These are phyloP conservation scores for Cocos nucifera DNA, from an alignment of 176 grass and related monocot genomes.

Conservation along the genomic window DNA sequence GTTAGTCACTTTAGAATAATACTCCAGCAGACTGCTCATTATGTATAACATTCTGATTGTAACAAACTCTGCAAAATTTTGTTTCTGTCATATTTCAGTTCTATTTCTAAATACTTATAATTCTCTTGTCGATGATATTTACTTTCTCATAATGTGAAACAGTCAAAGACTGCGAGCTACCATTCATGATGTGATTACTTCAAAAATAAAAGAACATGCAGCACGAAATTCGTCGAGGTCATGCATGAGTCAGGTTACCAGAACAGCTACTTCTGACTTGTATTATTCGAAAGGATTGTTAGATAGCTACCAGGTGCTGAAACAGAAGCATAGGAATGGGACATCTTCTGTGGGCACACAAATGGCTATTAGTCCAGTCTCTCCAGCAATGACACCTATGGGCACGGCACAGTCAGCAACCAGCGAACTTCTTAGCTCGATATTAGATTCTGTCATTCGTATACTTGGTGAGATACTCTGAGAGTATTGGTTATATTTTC, in stretches of 20 bases:
- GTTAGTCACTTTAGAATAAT: too few species aligned
- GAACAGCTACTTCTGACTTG: conserved; percentile 25
- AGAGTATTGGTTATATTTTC: neutral
- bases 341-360: conserved; percentile 41
- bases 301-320: conserved; percentile 36
- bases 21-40: too few species aligned
- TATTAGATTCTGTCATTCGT: conserved; percentile 60
- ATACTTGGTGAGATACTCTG: conserved; percentile 67
- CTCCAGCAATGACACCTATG: conserved; percentile 63
- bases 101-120: neutral
- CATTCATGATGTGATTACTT: conserved; percentile 77
- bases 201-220: conserved; percentile 65
- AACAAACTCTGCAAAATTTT: too few species aligned
- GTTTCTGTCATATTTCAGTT: too few species aligned
- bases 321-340: conserved; percentile 62
- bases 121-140: neutral
- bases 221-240: conserved; percentile 35
- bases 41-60: too few species aligned
- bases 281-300: conserved; percentile 36
- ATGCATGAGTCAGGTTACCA: conserved; percentile 31
- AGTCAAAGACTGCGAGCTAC: conserved; percentile 84
- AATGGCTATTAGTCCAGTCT: conserved; percentile 74
- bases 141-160: conserved; percentile 15
- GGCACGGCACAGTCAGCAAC: conserved; percentile 63
- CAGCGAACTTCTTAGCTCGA: conserved; percentile 57